phyloP scores from a whole-genome alignment of 805 yeast species.

The Metschnikowia peoriensis region DNA sequence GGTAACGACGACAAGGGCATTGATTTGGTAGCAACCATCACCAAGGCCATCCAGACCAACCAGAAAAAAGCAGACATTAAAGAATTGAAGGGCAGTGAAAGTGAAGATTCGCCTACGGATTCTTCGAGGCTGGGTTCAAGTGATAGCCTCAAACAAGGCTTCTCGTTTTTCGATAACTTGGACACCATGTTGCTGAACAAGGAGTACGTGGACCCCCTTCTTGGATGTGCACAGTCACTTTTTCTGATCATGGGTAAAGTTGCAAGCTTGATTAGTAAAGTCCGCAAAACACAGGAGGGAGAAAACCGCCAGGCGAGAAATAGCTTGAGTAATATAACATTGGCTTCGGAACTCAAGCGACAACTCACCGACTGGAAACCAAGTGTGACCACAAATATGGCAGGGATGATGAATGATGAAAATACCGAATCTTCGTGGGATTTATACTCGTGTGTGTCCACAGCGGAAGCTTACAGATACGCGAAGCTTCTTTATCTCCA shows the following conservation, averaged over 20 bases:
- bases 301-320: conserved; percentile 26
- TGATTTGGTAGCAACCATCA: conserved; percentile 41
- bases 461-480: conserved; percentile 68
- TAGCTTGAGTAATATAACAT: conserved; percentile 47
- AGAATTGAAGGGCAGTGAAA: conserved; percentile 1
- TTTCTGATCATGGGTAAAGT: conserved; percentile 65
- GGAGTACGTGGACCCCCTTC: conserved; percentile 56
- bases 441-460: conserved; percentile 57
- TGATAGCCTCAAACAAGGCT: conserved; percentile 4
- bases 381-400: conserved; percentile 34
- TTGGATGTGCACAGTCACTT: conserved; percentile 65
- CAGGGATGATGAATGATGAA: conserved; percentile 30
- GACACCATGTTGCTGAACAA: conserved; percentile 34
- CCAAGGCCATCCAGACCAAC: conserved; percentile 28
- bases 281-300: conserved; percentile 35
- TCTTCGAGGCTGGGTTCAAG: conserved; percentile 25
- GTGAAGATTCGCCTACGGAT: conserved; percentile 17
- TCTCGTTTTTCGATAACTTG: conserved; percentile 39
- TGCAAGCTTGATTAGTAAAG: conserved; percentile 52
- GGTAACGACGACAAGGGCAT: conserved; percentile 44
- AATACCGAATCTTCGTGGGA: conserved; percentile 42
- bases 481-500: conserved; percentile 59
- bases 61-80: conserved; percentile 16
- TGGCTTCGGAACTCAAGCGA: conserved; percentile 53
- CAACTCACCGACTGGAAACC: conserved; percentile 61